Evolutionary conservation across 257 asterid species (phyloP).

Genomic region (Petrea volubilis): DNA sequence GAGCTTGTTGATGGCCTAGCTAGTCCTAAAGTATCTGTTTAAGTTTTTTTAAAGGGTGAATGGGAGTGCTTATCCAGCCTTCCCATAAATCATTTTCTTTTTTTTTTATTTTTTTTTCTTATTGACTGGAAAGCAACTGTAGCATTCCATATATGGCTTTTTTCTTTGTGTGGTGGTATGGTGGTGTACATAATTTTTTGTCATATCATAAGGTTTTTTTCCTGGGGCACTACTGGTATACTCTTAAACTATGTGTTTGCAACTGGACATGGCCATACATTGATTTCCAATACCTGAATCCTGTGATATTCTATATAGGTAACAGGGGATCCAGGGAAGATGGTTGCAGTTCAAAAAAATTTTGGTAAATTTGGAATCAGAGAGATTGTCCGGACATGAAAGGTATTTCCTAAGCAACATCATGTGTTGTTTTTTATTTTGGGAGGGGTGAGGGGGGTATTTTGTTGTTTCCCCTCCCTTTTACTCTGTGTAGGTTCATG

Average conservation of each 20-base stretch:
- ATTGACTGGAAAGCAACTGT: slow-evolving; percentile 8
- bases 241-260: not conserved
- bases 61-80: not conserved
- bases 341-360: slow-evolving; percentile 88
- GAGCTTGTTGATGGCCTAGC: slow-evolving; percentile 1
- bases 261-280: too few species aligned
- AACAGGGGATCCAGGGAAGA: slow-evolving; percentile 99
- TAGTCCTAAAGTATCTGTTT: not conserved
- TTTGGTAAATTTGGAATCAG: slow-evolving; percentile 88
- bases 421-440: not conserved
- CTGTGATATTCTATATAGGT: slow-evolving; percentile 45
- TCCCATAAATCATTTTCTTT: not conserved
- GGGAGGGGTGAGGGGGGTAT: not conserved
- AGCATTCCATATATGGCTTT: not conserved
- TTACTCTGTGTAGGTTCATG: slow-evolving; percentile 11
- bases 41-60: not conserved
- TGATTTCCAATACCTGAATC: slow-evolving; percentile 12
- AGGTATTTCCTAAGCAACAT: slow-evolving; percentile 45
- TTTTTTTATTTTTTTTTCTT: not conserved
- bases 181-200: not conserved
- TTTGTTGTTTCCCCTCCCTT: not conserved
- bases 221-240: not conserved
- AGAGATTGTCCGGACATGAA: slow-evolving; percentile 96
- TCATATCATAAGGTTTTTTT: not conserved
- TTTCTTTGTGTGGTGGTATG: slow-evolving; percentile 1